Conservation (phyloP, 2,329 filamentous ascomycete genomes). For the Sporothrix phasma region DNA sequence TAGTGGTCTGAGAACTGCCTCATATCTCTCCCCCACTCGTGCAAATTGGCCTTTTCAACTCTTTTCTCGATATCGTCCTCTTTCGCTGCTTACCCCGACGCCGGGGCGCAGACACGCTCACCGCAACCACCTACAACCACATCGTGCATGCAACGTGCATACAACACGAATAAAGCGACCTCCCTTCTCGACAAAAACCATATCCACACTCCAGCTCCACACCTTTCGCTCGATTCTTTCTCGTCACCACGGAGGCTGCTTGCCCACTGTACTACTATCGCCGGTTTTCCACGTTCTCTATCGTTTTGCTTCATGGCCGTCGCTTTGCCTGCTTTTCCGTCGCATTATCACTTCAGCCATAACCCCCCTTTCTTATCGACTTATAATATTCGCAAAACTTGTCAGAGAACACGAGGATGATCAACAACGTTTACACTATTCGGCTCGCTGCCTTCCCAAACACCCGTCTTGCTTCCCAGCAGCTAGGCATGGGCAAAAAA, state of each 20-base stretch:
- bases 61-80: neutral
- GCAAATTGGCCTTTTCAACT: neutral
- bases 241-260: neutral
- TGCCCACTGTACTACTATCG: constrained; percentile 11
- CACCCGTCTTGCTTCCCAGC: constrained; percentile 21
- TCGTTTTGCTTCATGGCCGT: constrained; percentile 3
- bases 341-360: constrained; percentile 7
- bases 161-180: neutral
- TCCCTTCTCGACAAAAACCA: neutral
- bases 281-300: neutral
- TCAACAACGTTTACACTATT: constrained; percentile 20
- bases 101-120: constrained; percentile 2
- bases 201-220: neutral
- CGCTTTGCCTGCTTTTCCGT: neutral
- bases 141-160: constrained; percentile 14
- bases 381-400: constrained; percentile 27
- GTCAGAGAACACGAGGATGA: constrained; percentile 16
- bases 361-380: constrained; percentile 17
- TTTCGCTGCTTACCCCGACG: neutral
- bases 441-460: constrained; percentile 25
- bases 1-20: neutral
- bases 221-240: neutral
- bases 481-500: constrained; percentile 18
- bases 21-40: neutral
- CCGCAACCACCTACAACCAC: constrained; percentile 10